phyloP scores from a whole-genome alignment of 805 yeast genomes.

The Monosporozyma yasuniensis region DNA sequence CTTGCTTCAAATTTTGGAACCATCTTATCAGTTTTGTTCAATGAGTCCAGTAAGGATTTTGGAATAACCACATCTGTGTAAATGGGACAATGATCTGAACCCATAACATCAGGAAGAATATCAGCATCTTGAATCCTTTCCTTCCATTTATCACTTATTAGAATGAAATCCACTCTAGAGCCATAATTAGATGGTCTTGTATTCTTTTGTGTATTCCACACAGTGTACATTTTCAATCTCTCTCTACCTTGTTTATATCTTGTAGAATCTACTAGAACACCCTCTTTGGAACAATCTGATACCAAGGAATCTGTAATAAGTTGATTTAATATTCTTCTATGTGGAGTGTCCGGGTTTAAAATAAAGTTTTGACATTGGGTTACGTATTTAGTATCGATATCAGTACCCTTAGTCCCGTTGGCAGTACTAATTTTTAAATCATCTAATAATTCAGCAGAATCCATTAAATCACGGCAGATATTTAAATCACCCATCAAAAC shows the following conservation, averaged over 20 bases:
- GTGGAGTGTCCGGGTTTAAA: slow-evolving; percentile 33
- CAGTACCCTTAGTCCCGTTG: slow-evolving; percentile 34
- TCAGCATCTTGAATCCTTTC: slow-evolving; percentile 31
- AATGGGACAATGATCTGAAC: slow-evolving; percentile 94
- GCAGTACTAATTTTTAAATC: slow-evolving; percentile 16
- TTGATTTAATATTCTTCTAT: slow-evolving; percentile 39
- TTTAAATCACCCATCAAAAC: slow-evolving; percentile 85
- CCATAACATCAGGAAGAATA: slow-evolving; percentile 63
- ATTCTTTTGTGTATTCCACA: slow-evolving; percentile 79
- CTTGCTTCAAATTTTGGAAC: slow-evolving; percentile 46
- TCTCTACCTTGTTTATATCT: slow-evolving; percentile 46
- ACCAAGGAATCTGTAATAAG: slow-evolving; percentile 32
- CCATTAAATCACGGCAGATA: slow-evolving; percentile 70
- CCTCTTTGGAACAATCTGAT: slow-evolving; percentile 30
- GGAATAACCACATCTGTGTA: slow-evolving; percentile 47
- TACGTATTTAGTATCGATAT: slow-evolving; percentile 22
- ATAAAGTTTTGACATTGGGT: slow-evolving; percentile 30
- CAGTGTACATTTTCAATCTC: slow-evolving; percentile 65
- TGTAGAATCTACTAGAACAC: slow-evolving; percentile 49
- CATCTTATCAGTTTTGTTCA: not conserved
- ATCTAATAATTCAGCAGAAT: slow-evolving; percentile 61
- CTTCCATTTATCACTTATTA: slow-evolving; percentile 38
- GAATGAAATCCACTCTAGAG: slow-evolving; percentile 74
- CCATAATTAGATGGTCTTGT: slow-evolving; percentile 79
- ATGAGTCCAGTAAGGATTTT: not conserved